Conservation (phyloP, 805 yeast genomes). For the Sugiyamaella valdiviana region DNA sequence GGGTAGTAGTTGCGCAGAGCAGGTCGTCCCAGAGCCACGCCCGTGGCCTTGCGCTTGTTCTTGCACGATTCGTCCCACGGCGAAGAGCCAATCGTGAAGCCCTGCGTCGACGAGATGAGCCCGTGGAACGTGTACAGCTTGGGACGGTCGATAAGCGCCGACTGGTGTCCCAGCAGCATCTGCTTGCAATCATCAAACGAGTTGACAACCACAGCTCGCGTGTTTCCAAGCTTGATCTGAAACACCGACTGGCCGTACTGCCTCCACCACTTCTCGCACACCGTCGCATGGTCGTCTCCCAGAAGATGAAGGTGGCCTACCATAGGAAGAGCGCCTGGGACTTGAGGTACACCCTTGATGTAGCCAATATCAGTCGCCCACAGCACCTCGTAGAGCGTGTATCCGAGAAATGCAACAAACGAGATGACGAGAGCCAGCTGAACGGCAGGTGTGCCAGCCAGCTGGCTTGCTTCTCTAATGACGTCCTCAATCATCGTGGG, state of each 20-base stretch:
- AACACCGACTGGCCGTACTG: slow-evolving; percentile 38
- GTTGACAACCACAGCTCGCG: slow-evolving; percentile 61
- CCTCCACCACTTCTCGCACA: slow-evolving; percentile 29
- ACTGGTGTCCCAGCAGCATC: slow-evolving; percentile 46
- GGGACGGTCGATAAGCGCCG: slow-evolving; percentile 62
- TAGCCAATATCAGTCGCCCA: slow-evolving; percentile 24
- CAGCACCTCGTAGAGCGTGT: slow-evolving; percentile 8
- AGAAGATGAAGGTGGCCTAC: slow-evolving; percentile 31
- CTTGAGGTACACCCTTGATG: slow-evolving; percentile 30
- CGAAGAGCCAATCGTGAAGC: slow-evolving; percentile 40
- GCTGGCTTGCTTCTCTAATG: background rate
- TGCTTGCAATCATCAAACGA: slow-evolving; percentile 47
- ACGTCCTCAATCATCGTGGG: background rate
- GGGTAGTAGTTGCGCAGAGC: slow-evolving; percentile 33
- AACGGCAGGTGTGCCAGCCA: background rate
- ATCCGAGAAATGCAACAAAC: background rate
- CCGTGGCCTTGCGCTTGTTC: slow-evolving; percentile 36
- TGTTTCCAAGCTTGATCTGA: slow-evolving; percentile 57
- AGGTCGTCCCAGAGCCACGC: slow-evolving; percentile 35
- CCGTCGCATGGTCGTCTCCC: slow-evolving; percentile 32
- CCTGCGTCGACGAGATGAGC: slow-evolving; percentile 43
- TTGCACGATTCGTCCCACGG: slow-evolving; percentile 38
- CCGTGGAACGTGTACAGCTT: slow-evolving; percentile 60
- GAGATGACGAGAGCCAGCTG: background rate
- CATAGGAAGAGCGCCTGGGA: slow-evolving; percentile 30